Evolutionary conservation across 2,329 filamentous ascomycete genomes (phyloP).

Genomic region (Claviceps arundinis): DNA sequence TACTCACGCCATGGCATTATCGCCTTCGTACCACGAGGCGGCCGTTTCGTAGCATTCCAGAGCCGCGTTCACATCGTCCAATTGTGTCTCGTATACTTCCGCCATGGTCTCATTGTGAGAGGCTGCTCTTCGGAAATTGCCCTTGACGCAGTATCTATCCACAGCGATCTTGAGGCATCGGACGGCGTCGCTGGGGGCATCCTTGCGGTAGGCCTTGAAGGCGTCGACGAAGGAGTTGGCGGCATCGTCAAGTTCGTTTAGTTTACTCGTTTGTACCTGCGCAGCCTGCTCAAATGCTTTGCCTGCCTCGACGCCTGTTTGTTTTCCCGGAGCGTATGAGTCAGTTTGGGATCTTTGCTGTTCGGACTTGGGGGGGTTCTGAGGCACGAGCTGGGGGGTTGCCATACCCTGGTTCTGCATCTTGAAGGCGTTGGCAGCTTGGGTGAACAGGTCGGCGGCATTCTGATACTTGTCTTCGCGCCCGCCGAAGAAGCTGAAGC

Average conservation of each 20-base stretch:
- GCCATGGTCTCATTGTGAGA: constrained; percentile 81
- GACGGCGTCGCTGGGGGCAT: constrained; percentile 69
- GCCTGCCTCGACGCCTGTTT: constrained; percentile 67
- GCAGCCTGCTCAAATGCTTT: constrained; percentile 78
- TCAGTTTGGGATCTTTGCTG: not conserved
- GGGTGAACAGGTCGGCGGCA: constrained; percentile 74
- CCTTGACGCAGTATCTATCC: constrained; percentile 73
- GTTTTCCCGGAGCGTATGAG: not conserved
- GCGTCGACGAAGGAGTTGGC: constrained; percentile 81
- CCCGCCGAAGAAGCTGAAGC: constrained; percentile 84
- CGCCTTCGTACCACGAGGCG: constrained; percentile 78
- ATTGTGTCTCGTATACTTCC: constrained; percentile 71
- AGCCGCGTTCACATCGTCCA: constrained; percentile 66
- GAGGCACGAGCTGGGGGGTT: not conserved
- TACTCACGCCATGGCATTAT: constrained; percentile 67
- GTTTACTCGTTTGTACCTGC: constrained; percentile 61
- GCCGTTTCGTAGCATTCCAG: constrained; percentile 75
- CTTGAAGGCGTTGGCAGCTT: constrained; percentile 85
- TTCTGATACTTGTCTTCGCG: constrained; percentile 79
- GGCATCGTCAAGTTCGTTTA: constrained; percentile 86
- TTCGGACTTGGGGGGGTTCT: not conserved
- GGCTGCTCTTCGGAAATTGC: constrained; percentile 83
- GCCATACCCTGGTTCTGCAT: constrained; percentile 68
- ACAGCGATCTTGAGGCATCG: constrained; percentile 70
- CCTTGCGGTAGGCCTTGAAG: constrained; percentile 87